Percentiles rank a stretch among this genome's conserved stretches.
Evolutionary conservation across 129 eudicot species (phyloP).

Genomic region (Scalesia atractyloides): DNA sequence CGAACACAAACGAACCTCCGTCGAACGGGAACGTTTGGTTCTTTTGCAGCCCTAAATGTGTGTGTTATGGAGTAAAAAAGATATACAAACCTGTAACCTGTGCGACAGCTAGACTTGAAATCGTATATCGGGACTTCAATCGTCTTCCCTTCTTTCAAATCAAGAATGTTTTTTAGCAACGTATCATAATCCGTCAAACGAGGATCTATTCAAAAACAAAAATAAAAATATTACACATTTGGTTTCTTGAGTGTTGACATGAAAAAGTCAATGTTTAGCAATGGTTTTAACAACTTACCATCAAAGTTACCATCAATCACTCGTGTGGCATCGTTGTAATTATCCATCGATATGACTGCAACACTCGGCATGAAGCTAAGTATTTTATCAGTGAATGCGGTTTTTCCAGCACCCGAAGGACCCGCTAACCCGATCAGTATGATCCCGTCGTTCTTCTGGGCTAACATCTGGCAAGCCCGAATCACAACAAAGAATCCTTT

Average conservation of each 20-base stretch:
- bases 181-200: slow-evolving; percentile 97
- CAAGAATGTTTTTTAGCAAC: slow-evolving; percentile 77
- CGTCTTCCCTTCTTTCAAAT: slow-evolving; percentile 75
- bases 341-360: slow-evolving; percentile 95
- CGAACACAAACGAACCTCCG: too few relatives aligned
- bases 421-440: slow-evolving; percentile 83
- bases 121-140: slow-evolving; percentile 83
- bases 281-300: slow-evolving; percentile 45
- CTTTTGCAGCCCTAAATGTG: too few relatives aligned
- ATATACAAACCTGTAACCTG: slow-evolving; percentile 74
- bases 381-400: slow-evolving; percentile 80
- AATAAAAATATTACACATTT: slow-evolving; percentile 6
- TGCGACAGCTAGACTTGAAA: slow-evolving; percentile 88
- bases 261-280: background rate
- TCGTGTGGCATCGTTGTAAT: slow-evolving; percentile 83
- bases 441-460: slow-evolving; percentile 79
- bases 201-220: slow-evolving; percentile 60
- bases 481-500: slow-evolving; percentile 85
- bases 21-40: too few relatives aligned
- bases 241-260: slow-evolving; percentile 1
- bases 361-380: slow-evolving; percentile 85
- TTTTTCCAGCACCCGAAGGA: slow-evolving; percentile 98
- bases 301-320: slow-evolving; percentile 88
- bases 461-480: slow-evolving; percentile 85
- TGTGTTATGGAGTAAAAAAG: slow-evolving; percentile 17